Evolutionary conservation across 371 early-diverging fungal species (phyloP), one percentile per base, ranked within the genome.

Genomic region (Homolaphlyctis polyrhiza): DNA sequence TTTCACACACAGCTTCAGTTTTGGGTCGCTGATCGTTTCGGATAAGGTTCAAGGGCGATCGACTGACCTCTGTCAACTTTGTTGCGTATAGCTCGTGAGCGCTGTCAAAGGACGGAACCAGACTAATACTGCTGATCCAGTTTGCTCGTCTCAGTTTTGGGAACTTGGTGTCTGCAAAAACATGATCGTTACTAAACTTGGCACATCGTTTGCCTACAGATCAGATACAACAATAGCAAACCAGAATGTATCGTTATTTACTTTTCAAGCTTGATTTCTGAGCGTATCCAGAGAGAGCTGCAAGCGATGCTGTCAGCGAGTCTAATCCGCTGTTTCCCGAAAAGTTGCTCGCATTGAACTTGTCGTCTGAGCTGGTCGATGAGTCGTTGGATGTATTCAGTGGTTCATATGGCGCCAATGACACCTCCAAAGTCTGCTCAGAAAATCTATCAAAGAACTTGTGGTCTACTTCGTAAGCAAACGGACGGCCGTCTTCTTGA

Each of bases 401-500:
- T 13, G 55, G 35, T 32, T 78, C 78, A 65, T 78, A 75, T 0
- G 79, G 79, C 2, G 67, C 57, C 49, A 74, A 62, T 2, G 66
- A 65, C 8, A 60, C 36, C 49, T 74, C 76, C 13, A 65, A 28
- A 3, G 65, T 29, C 58, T 76, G 78, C 47, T 69, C 65, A 1
- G 60, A 30, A 54, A 79, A 76, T 5, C 57, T 61, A 35, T 52
- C 58, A 0, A 63, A 43, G 59, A 80, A 79, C 52, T 66, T 50
- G 50, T 52, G 57, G 39, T 80, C 81, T 2, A 74, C 64, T 49
- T 79, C 81, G 39, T 75, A 81, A 2, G 74, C 73, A 65, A 83
- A 79, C 11, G 84, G 76, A 21, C 82, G 65, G 2, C 81, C 84
- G 66, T 83, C 84, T 62, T 83, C 81, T 33, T 66, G 62, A 18